A percentile compares a stretch with the other conserved stretches of the same genome.
These are phyloP conservation scores for Backusella sp. DNA, from an alignment of 192 early-diverging fungal species.

Conservation along the genomic window DNA sequence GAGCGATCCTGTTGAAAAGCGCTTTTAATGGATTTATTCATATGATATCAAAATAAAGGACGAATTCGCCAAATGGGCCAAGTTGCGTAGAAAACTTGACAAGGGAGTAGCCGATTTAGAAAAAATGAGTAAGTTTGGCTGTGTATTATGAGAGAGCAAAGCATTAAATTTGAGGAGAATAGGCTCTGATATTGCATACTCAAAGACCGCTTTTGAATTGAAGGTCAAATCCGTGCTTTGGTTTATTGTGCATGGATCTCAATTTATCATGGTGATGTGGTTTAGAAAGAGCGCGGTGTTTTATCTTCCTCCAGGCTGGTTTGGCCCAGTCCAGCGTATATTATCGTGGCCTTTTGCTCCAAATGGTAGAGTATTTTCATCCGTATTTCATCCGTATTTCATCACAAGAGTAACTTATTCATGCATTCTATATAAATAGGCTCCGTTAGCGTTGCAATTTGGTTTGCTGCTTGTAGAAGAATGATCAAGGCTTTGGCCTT, in stretches of 20 bases:
- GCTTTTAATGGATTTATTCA: too few species aligned
- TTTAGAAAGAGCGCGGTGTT: constrained; percentile 72
- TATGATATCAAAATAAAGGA: too few species aligned
- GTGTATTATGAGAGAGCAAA: background rate
- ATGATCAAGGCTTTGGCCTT: constrained; percentile 45
- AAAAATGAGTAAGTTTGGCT: constrained; percentile 46
- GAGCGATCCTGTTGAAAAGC: background rate
- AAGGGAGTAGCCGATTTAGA: constrained; percentile 69
- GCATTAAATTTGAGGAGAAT: background rate
- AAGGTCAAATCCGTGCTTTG: constrained; percentile 73
- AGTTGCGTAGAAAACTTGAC: constrained; percentile 79
- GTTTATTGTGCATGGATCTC: constrained; percentile 58
- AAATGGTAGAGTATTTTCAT: constrained; percentile 39
- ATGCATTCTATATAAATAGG: constrained; percentile 41
- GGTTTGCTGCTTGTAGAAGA: constrained; percentile 75
- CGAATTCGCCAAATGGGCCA: constrained; percentile 88
- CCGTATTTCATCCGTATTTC: too few species aligned
- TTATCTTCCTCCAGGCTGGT: constrained; percentile 74
- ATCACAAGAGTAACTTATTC: background rate
- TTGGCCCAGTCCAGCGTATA: constrained; percentile 69
- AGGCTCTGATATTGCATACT: constrained; percentile 59
- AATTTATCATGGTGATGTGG: constrained; percentile 63
- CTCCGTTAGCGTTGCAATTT: constrained; percentile 72
- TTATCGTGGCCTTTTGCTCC: constrained; percentile 75
- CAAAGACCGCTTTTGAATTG: constrained; percentile 74